Evolutionary conservation across 108 stramenopile genomes (phyloP).

Genomic region (Skeletonema grethae): DNA sequence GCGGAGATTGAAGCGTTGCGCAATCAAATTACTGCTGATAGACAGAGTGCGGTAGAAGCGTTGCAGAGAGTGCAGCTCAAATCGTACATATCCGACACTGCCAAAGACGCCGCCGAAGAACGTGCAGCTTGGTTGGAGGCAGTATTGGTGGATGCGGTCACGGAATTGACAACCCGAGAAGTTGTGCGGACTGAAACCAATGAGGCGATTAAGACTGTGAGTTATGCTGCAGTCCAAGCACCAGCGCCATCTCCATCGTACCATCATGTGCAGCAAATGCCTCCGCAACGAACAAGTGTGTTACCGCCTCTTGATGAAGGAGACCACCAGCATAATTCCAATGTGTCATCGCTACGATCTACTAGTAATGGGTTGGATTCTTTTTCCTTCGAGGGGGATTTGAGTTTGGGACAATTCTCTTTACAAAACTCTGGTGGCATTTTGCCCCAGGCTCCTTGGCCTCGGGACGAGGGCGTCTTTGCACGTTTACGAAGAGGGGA

Average conservation of each 20-base stretch:
- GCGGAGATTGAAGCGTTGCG: conserved; percentile 24
- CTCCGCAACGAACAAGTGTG: background rate
- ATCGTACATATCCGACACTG: conserved; percentile 46
- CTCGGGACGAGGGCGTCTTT: background rate
- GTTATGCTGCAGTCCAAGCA: background rate
- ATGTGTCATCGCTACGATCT: background rate
- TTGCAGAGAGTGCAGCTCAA: conserved; percentile 46
- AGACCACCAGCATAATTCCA: background rate
- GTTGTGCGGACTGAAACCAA: background rate
- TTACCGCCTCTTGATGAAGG: background rate
- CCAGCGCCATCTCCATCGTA: background rate
- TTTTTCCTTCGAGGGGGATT: conserved; percentile 2
- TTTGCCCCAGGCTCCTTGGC: background rate
- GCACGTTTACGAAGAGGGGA: no score
- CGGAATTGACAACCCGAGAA: conserved; percentile 5
- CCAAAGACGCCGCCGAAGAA: conserved; percentile 30
- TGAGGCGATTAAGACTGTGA: background rate
- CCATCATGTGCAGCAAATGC: background rate
- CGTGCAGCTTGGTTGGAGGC: conserved; percentile 29
- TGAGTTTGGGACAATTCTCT: background rate
- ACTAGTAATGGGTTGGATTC: background rate
- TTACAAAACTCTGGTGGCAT: background rate
- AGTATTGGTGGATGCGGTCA: conserved; percentile 8
- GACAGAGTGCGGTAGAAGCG: conserved; percentile 29
- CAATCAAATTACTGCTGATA: conserved; percentile 5